A percentile compares a stretch with the other conserved stretches of the same genome.
phyloP scores from a whole-genome alignment of 331 rosid genomes.

The Rhamnella rubrinervis region DNA sequence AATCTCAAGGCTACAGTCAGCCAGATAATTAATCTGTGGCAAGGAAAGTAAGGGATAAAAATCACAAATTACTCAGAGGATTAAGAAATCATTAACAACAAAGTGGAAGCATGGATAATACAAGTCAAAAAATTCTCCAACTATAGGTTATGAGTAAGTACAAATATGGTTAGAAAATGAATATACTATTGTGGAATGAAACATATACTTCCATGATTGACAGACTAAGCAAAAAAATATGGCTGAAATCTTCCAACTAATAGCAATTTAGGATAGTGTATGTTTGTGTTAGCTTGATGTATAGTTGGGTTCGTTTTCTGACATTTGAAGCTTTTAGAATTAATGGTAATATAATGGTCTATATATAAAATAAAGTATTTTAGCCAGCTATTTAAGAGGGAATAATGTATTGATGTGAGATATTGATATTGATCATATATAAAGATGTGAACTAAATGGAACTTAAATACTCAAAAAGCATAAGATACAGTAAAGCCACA shows the following conservation, averaged over 20 bases:
- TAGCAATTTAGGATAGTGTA: not conserved
- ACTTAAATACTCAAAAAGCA: constrained; percentile 8
- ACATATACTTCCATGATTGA: no score
- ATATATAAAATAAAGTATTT: no score
- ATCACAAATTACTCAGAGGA: not conserved
- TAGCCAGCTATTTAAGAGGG: not conserved
- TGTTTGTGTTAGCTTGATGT: no score
- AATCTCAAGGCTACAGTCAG: constrained; percentile 91
- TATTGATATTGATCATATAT: not conserved
- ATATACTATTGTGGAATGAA: not conserved
- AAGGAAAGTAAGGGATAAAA: constrained; percentile 12
- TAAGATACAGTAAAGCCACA: constrained; percentile 9
- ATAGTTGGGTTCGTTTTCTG: no score
- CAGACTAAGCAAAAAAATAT: not conserved
- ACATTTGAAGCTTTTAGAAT: no score
- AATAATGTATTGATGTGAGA: not conserved
- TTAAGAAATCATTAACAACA: not conserved
- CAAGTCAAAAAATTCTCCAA: constrained; percentile 11
- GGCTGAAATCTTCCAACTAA: not conserved
- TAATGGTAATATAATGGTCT: no score
- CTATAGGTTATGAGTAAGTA: constrained; percentile 2
- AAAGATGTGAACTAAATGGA: not conserved
- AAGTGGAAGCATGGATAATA: not conserved
- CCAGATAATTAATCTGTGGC: constrained; percentile 75
- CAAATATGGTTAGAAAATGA: not conserved